Evolutionary conservation across 2,329 filamentous ascomycete species (phyloP), one percentile per base, ranked within the genome.

Genomic region (Cryphonectria carpinicola): DNA sequence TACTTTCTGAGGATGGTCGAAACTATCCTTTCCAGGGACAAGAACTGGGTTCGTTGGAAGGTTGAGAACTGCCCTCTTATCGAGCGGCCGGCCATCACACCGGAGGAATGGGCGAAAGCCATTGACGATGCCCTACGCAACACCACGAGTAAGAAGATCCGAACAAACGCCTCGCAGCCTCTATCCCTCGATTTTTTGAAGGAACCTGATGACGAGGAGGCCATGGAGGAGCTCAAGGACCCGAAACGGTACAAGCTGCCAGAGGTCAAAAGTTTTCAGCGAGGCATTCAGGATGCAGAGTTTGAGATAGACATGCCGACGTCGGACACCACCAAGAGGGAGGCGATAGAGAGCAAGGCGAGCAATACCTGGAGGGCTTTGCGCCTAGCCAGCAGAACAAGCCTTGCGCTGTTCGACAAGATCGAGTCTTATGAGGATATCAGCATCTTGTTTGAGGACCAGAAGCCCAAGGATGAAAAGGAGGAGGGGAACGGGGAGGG

Each of bases 1-100:
- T 97, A 97, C 81, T 99, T 98, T 81, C 92, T 94, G 81, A 92
- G 96, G 54, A 97, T 98, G 89, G 94, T 99, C 43, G 95, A 98
- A 79, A 98, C 95, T 17, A 95, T 99, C 43, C 88, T 99, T 41
- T 93, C 94, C 35, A 88, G 96, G 73, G 96, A 99, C 81, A 98
- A 98, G 84, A 98, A 98, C 79, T 99, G 97, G 97, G 94, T 97
- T 61, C 92, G 94, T 73, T 99, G 96, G 96, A 99, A 99, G 82
- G 91, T 95, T 72, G 94, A 98, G 79, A 93, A 91, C 75, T 99
- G 96, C 79, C 93, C 94, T 35, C 88, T 92, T 7, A 98, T 99
- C 77, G 90, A 95, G 77, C 88, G 89, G 71, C 88, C 92, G 32
- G 84, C 93, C 14, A 87, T 98, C 41, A 86, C 90, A 3, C 86